Conservation (phyloP, 805 yeast species). For the Myxozyma sirexii region DNA sequence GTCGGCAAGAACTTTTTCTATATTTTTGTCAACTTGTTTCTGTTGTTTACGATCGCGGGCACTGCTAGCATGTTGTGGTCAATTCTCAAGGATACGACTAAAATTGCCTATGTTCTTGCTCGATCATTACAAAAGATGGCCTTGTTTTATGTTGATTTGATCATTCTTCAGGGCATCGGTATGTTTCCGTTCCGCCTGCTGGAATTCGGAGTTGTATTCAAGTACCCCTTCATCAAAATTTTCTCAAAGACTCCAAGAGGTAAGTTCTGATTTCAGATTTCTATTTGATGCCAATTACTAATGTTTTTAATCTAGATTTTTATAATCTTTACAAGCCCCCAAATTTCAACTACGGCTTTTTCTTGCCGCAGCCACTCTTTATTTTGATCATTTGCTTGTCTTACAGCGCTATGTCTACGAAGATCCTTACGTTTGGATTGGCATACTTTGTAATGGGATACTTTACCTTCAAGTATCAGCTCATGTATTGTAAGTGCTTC, state of each 20-base stretch:
- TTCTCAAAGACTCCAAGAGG: conserved; percentile 74
- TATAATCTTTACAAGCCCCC: conserved; percentile 81
- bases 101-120: conserved; percentile 84
- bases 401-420: conserved; percentile 87
- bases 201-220: conserved; percentile 73
- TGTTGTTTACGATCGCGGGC: conserved; percentile 92
- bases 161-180: conserved; percentile 74
- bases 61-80: conserved; percentile 83
- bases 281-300: too few species aligned
- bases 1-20: conserved; percentile 93
- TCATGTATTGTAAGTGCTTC: conserved; percentile 58
- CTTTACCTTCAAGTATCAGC: conserved; percentile 86
- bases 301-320: conserved; percentile 59
- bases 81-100: conserved; percentile 82
- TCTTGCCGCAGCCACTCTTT: conserved; percentile 87
- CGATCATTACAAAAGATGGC: conserved; percentile 77
- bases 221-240: conserved; percentile 67
- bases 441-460: conserved; percentile 83
- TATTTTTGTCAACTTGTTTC: conserved; percentile 87
- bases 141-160: conserved; percentile 86
- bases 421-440: conserved; percentile 80
- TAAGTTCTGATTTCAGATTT: too few species aligned
- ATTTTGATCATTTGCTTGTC: conserved; percentile 81
- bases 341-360: conserved; percentile 86
- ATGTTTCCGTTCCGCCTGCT: conserved; percentile 88